A percentile compares a stretch with the other conserved stretches of the same genome.
Conservation (phyloP, 441 rosid species). For the Adansonia madagascariensis region DNA sequence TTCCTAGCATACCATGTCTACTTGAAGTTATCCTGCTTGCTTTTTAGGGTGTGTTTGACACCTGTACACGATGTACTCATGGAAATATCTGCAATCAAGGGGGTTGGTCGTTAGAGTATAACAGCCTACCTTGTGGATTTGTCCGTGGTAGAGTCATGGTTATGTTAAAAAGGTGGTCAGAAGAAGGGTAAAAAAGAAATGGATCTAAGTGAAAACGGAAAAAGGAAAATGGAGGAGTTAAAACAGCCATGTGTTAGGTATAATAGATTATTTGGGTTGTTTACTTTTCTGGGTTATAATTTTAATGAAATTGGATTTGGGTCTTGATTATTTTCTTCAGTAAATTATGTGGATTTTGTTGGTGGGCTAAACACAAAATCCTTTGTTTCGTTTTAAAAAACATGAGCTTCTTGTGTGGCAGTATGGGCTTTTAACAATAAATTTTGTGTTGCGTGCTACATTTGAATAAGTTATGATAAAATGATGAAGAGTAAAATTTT, state of each 20-base stretch:
- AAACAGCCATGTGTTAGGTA: background rate
- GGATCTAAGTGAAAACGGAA: background rate
- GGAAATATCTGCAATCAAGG: background rate
- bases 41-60: background rate
- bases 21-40: background rate
- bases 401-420: constrained; percentile 3
- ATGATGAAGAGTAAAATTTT: no score
- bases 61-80: background rate
- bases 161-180: background rate
- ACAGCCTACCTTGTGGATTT: background rate
- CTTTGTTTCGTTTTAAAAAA: background rate
- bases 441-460: no score
- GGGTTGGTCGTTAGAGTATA: background rate
- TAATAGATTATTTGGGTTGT: background rate
- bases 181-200: constrained; percentile 7
- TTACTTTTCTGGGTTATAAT: background rate
- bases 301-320: background rate
- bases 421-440: background rate
- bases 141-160: background rate
- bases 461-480: no score
- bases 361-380: background rate
- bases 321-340: background rate
- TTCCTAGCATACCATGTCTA: background rate
- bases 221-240: constrained; percentile 7
- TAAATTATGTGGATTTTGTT: background rate